These are phyloP conservation scores for Boletus insuetus DNA, from an alignment of 768 basidiomycete genomes.

Conservation along the genomic window DNA sequence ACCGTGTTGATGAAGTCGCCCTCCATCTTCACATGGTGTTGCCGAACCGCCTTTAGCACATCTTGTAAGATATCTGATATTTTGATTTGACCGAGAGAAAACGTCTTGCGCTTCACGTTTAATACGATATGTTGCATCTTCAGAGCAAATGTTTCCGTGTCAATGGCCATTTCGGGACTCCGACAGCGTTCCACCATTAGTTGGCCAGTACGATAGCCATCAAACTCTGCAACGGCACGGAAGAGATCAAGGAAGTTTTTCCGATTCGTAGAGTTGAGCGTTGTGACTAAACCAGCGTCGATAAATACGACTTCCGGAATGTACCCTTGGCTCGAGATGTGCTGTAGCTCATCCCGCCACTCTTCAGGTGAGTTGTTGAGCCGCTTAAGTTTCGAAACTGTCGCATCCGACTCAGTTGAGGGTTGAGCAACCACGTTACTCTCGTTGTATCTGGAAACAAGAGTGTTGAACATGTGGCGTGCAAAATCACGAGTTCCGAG, in stretches of 20 bases:
- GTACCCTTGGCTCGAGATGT: slow-evolving; percentile 68
- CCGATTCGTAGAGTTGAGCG: slow-evolving; percentile 77
- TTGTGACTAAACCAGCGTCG: slow-evolving; percentile 93
- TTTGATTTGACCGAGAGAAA: slow-evolving; percentile 94
- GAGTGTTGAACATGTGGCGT: slow-evolving; percentile 52
- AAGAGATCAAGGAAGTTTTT: slow-evolving; percentile 96
- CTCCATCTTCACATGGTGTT: slow-evolving; percentile 98
- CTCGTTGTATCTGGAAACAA: slow-evolving; percentile 43
- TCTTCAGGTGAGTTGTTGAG: slow-evolving; percentile 55
- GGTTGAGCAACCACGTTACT: slow-evolving; percentile 23
- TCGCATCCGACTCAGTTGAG: slow-evolving; percentile 48
- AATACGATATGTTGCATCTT: slow-evolving; percentile 97
- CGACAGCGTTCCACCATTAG: slow-evolving; percentile 96
- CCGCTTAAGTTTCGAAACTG: slow-evolving; percentile 67
- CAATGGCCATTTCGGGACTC: slow-evolving; percentile 84
- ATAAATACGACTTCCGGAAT: slow-evolving; percentile 95
- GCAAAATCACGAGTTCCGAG: slow-evolving; percentile 65
- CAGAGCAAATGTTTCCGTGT: slow-evolving; percentile 92
- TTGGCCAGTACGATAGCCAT: slow-evolving; percentile 92
- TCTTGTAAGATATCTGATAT: slow-evolving; percentile 91
- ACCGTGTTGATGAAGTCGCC: slow-evolving; percentile 99
- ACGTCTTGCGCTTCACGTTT: slow-evolving; percentile 92
- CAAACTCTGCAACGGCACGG: slow-evolving; percentile 92
- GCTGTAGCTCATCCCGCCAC: slow-evolving; percentile 70
- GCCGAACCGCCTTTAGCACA: slow-evolving; percentile 80